These are phyloP conservation scores for Anthostomella pinea DNA, from an alignment of 2,329 filamentous ascomycete species.

Conservation along the genomic window DNA sequence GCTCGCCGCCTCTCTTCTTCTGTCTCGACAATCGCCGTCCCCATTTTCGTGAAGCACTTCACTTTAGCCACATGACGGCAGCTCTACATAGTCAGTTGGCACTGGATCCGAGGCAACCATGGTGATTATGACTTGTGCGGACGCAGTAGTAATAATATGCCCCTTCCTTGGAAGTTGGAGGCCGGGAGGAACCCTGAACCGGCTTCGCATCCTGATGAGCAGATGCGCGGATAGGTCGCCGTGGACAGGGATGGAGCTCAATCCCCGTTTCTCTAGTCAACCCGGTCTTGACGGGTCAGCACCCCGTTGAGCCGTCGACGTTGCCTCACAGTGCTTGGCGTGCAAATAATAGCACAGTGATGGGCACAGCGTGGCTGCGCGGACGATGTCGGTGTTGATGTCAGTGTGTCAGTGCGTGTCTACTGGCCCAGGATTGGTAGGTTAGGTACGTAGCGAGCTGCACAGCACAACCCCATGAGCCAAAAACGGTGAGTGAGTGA, in stretches of 20 bases:
- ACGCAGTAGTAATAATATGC: background rate
- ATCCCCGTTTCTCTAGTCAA: conserved; percentile 1
- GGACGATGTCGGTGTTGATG: no score
- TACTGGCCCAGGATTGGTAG: no score
- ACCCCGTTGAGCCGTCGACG: conserved; percentile 1
- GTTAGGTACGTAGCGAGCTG: no score
- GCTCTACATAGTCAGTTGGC: no score
- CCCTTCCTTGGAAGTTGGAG: background rate
- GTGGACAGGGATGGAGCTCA: background rate
- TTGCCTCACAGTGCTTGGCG: background rate
- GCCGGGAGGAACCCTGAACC: background rate
- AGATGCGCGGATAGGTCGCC: background rate
- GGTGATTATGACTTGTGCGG: background rate
- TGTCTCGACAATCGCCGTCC: no score
- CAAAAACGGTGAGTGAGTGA: no score
- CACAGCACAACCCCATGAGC: no score
- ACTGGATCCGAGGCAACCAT: no score
- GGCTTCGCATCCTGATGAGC: background rate
- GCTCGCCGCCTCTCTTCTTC: no score
- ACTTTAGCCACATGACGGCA: no score
- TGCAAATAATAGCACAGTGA: background rate
- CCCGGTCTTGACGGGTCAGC: background rate
- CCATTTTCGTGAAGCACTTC: no score
- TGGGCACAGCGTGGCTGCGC: background rate
- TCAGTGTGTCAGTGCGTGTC: no score